Conservation (phyloP, 176 grass and related monocot genomes). For the Triticum aestivum region DNA sequence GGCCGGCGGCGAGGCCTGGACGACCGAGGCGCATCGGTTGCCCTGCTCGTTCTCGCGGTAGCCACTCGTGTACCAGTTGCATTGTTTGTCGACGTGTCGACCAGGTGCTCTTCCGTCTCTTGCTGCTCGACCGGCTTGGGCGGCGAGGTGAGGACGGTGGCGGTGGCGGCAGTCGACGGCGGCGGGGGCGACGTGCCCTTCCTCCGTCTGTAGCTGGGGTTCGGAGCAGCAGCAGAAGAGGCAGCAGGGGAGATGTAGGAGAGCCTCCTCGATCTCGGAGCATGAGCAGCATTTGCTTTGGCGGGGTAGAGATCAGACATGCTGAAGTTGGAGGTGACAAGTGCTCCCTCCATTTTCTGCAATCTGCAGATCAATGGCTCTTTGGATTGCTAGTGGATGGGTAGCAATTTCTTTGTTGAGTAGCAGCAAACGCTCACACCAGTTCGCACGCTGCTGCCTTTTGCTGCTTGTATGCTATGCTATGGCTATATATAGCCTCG, state of each 20-base stretch:
- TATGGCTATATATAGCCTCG: conserved; percentile 28
- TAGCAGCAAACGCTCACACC: neutral
- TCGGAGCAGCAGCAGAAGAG: conserved; percentile 35
- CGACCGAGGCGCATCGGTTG: neutral
- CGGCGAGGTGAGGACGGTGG: conserved; percentile 29
- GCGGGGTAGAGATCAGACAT: conserved; percentile 9
- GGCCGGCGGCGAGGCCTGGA: conserved; percentile 23
- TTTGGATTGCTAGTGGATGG: neutral
- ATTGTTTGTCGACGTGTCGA: neutral
- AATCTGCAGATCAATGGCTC: neutral
- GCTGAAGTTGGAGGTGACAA: conserved; percentile 39
- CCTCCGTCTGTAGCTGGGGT: conserved; percentile 30
- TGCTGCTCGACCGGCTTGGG: conserved; percentile 12
- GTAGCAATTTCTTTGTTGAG: neutral
- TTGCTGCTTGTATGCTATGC: neutral
- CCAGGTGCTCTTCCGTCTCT: neutral
- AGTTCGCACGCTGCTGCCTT: neutral
- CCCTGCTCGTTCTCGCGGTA: conserved; percentile 8
- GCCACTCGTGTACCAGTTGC: neutral
- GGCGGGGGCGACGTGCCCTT: conserved; percentile 12
- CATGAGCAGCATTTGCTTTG: conserved; percentile 6
- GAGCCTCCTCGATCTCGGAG: conserved; percentile 17
- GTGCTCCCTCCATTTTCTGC: conserved; percentile 41
- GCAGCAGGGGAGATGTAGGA: conserved; percentile 40
- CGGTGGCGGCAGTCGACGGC: conserved; percentile 26